phyloP scores from a whole-genome alignment of 1,139 yeast genomes.

The Geotrichum citri-aurantii region DNA sequence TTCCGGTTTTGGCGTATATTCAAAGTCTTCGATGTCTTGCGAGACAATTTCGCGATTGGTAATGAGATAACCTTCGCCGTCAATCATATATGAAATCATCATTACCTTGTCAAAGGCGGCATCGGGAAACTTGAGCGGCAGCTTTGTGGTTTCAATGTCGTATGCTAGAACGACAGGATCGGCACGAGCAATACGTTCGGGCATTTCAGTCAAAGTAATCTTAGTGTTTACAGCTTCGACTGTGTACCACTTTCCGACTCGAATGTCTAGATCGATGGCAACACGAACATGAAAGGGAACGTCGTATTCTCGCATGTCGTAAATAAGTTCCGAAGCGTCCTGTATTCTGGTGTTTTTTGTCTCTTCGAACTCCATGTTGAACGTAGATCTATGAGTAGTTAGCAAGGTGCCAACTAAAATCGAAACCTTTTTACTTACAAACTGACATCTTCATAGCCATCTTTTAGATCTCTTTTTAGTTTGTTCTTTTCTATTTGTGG shows the following conservation, averaged over 20 bases:
- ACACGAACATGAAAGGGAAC: conserved; percentile 97
- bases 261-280: conserved; percentile 73
- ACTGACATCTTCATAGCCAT: conserved; percentile 57
- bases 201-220: conserved; percentile 53
- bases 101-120: conserved; percentile 87
- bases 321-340: conserved; percentile 62
- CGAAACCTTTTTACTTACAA: conserved; percentile 28
- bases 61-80: conserved; percentile 90
- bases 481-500: conserved; percentile 72
- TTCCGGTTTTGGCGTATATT: conserved; percentile 95
- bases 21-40: conserved; percentile 93
- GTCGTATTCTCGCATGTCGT: conserved; percentile 87
- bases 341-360: conserved; percentile 18
- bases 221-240: conserved; percentile 61
- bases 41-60: conserved; percentile 93
- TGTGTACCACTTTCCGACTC: conserved; percentile 96
- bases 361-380: conserved; percentile 27
- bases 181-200: conserved; percentile 83
- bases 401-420: not conserved
- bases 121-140: conserved; percentile 94
- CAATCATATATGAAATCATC: conserved; percentile 99
- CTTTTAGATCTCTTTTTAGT: conserved; percentile 58
- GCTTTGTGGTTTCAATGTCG: conserved; percentile 96
- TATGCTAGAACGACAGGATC: conserved; percentile 96
- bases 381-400: conserved; percentile 17